These are phyloP conservation scores for Musa itinerans DNA, from an alignment of 176 grass and related monocot species.

Conservation along the genomic window DNA sequence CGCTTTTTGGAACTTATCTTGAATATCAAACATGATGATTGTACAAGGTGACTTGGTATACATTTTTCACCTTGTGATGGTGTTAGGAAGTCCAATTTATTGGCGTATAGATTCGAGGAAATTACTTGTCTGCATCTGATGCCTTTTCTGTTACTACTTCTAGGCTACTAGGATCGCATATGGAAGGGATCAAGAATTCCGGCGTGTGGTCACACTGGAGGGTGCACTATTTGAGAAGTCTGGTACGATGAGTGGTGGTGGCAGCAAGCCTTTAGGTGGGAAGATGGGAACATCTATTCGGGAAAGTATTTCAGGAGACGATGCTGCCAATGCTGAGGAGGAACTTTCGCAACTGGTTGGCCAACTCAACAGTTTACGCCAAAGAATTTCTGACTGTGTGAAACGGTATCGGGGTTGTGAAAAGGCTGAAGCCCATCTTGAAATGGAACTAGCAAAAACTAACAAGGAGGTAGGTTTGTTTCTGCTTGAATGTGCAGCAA, in stretches of 20 bases:
- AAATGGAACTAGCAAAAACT: slow-evolving; percentile 81
- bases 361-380: slow-evolving; percentile 47
- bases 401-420: slow-evolving; percentile 43
- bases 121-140: background rate
- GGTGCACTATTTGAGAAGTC: slow-evolving; percentile 88
- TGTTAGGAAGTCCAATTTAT: background rate
- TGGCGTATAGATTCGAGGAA: background rate
- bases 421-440: slow-evolving; percentile 43
- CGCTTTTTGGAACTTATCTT: background rate
- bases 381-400: slow-evolving; percentile 54
- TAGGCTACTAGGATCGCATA: slow-evolving; percentile 92
- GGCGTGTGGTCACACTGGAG: slow-evolving; percentile 72
- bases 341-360: slow-evolving; percentile 54
- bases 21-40: background rate
- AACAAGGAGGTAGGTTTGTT: slow-evolving; percentile 56
- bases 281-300: slow-evolving; percentile 76
- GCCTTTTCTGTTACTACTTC: slow-evolving; percentile 5
- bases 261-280: slow-evolving; percentile 53
- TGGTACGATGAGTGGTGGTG: slow-evolving; percentile 93
- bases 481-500: background rate
- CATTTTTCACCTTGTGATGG: background rate
- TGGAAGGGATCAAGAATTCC: slow-evolving; percentile 52
- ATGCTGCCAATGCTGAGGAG: slow-evolving; percentile 47
- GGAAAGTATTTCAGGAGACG: slow-evolving; percentile 58
- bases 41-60: background rate